Percentiles rank a stretch among this genome's conserved stretches.
phyloP scores from a whole-genome alignment of 345 rosid species.

The Dovyalis caffra region DNA sequence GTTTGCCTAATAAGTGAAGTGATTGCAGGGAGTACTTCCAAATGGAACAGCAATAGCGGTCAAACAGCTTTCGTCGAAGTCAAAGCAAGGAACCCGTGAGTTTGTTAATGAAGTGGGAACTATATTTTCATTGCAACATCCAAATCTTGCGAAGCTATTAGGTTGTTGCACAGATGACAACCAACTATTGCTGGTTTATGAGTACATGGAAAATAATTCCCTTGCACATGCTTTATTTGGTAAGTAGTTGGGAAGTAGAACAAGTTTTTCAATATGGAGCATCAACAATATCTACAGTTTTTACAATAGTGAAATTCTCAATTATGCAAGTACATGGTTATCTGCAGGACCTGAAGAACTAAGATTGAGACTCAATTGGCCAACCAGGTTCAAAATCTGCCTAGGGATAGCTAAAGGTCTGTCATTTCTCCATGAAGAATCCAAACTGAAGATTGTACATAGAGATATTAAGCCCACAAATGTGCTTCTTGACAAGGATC shows the following conservation, averaged over 20 bases:
- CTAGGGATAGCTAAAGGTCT: constrained; percentile 1
- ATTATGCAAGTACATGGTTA: background rate
- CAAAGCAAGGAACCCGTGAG: constrained; percentile 2
- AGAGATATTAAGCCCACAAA: constrained; percentile 6
- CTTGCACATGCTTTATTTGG: background rate
- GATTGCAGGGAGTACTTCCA: background rate
- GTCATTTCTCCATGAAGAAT: constrained; percentile 6
- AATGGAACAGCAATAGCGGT: background rate
- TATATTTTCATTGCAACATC: constrained; percentile 7
- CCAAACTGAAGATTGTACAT: background rate
- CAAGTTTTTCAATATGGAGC: background rate
- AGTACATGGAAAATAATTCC: constrained; percentile 7
- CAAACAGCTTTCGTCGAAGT: background rate
- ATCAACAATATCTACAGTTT: background rate
- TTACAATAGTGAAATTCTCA: background rate
- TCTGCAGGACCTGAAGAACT: background rate
- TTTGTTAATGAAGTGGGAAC: constrained; percentile 3
- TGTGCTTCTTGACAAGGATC: constrained; percentile 5
- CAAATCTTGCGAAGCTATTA: background rate
- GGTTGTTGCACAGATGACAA: background rate
- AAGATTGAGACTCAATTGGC: background rate
- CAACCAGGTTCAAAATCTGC: background rate
- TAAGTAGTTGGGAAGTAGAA: background rate
- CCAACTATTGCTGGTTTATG: background rate
- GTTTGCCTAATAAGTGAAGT: background rate